Base-by-base conservation (phyloP, 352 stramenopile species). In the Phytophthora colocasiae region DNA sequence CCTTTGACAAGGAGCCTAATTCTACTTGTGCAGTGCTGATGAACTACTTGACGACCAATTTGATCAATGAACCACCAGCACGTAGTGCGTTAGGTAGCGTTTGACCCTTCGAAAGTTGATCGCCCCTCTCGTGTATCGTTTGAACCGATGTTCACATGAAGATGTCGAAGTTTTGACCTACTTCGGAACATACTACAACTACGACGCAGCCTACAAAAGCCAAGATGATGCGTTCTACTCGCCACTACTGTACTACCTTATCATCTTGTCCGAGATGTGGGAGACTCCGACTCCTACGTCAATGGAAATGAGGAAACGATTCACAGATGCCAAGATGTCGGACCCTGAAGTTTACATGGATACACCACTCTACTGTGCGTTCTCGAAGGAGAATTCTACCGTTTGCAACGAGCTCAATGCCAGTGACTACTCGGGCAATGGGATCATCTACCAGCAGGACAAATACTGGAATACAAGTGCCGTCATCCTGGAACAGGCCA, bases 221-320 rank as follows among this genome's bases (percentile, higher is more conserved):
- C 44, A 79, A 46, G 72, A 77, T 8, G 45, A 51, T 4, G 70
- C 52, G 8, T 62, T 78, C 29, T 46, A 64, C 24, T 84, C 78
- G 1, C 70, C 52, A 3, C 40, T 87, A 34, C 55, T 83, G 15
- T 81, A 85, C 53, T 66, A 85, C 49, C 53, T 83, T 14, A 75
- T 84, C 12, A 71, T 73, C 14, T 78, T 73, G 47, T 84, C 73
- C 1, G 75, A 86, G 44, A 79, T 84, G 60, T 86, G 77, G 75
- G 72, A 81, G 22, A 58, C 31, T 2, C 78, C 78, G 0, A 41
- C 69, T 12, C 63, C 67, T 39, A 64, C 27, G 7, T 1, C 45
- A 6, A 4, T 11, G 17, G 46, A 44, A 4, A 59, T 84, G 47
- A 31, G 44, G 7, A 15, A 38, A n/a, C 46, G 65, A 0, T 84